Percentiles rank a stretch among this genome's conserved stretches.
These are phyloP conservation scores for Ogataea thermomethanolica DNA, from an alignment of 805 yeast species.

Conservation along the genomic window DNA sequence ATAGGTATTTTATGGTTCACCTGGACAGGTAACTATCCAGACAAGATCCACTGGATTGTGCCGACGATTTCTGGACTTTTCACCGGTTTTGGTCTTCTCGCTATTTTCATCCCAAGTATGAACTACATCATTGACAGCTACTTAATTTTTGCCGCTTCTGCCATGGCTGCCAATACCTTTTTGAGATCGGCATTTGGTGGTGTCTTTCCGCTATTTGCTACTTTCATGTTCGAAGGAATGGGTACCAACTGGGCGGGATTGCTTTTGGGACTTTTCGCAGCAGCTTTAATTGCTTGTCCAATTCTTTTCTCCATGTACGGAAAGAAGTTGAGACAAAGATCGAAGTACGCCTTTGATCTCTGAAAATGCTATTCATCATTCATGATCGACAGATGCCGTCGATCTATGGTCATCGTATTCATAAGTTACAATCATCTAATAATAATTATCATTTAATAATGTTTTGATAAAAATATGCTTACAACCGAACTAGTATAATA, in stretches of 20 bases:
- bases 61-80: conserved; percentile 65
- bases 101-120: conserved; percentile 64
- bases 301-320: conserved; percentile 61
- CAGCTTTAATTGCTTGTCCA: conserved; percentile 63
- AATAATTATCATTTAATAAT: background rate
- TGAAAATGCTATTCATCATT: background rate
- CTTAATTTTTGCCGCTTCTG: conserved; percentile 71
- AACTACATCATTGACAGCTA: conserved; percentile 74
- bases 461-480: background rate
- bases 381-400: too few species aligned
- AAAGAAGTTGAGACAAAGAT: conserved; percentile 47
- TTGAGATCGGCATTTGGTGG: conserved; percentile 67
- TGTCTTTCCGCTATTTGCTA: conserved; percentile 68
- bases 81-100: conserved; percentile 64
- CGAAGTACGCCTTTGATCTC: conserved; percentile 51
- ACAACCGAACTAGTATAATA: background rate
- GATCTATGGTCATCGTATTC: too few species aligned
- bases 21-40: conserved; percentile 79
- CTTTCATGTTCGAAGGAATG: conserved; percentile 64
- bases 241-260: conserved; percentile 80
- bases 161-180: conserved; percentile 51
- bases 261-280: conserved; percentile 59
- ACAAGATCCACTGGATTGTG: conserved; percentile 75
- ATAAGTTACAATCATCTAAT: too few species aligned
- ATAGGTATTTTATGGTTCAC: conserved; percentile 81